Evolutionary conservation across 2,329 filamentous ascomycete species (phyloP), one percentile per base, ranked within the genome.

Genomic region (Fusarium pseudonygamai): DNA sequence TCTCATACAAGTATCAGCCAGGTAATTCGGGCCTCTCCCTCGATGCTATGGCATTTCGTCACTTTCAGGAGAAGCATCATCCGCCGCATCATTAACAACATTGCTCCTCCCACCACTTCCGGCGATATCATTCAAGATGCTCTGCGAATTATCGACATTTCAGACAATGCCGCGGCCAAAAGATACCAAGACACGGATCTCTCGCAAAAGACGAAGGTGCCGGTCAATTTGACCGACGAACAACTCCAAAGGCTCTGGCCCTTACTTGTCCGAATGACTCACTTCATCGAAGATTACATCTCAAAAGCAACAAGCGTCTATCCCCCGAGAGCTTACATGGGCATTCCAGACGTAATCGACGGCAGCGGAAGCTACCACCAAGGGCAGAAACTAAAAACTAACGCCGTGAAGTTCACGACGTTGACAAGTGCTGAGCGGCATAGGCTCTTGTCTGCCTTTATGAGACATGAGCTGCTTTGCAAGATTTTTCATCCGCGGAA

Each of bases 381-480:
- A 12, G 30, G 42, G 3, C 18, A 6, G 32, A 37, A 3, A 52
- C 4, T 50, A 13, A 34, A 52, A 9, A 45, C 34, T 5, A 20
- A 12, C 6, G 13, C 7, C 12, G 7, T 63, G 1, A 18, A 6
- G 26, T 55, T 71, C 26, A n/a, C 10, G 1, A n/a, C 1, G 3
- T 20, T 71, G 7, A 32, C 30, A 4, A 1, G 2, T 9, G 3
- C 36, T 6, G 67, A 71, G 4, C 59, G 26, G 6, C 7, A 20
- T 10, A 37, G 36, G 5, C 22, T 71, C 6, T 24, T 71, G 1
- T 37, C 37, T 4, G 45, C 56, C 3, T 71, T 71, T 36, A 3
- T 37, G 6, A 47, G 26, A 18, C 55, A 71, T 15, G 68, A 71
- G 49, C n/a, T 71, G 2, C 20, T 67, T 12, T 71, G 61, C 14